phyloP scores from a whole-genome alignment of 257 asterid species.

The Forsythia suspensa region DNA sequence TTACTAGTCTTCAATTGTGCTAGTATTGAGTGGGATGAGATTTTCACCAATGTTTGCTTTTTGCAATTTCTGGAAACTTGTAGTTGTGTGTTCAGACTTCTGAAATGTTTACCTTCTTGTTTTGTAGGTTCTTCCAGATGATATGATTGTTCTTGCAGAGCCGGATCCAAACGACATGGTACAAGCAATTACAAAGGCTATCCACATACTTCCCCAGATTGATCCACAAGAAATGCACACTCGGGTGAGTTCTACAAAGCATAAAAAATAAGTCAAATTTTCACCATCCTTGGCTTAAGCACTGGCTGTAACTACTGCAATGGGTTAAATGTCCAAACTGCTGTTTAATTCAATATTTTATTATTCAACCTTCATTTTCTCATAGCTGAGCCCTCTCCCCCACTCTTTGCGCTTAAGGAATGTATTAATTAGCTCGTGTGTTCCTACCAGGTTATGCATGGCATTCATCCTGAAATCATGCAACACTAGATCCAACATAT shows the following conservation, averaged over 20 bases:
- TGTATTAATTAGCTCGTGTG: background rate
- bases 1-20: conserved; percentile 27
- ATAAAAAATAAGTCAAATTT: conserved; percentile 9
- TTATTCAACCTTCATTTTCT: background rate
- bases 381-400: background rate
- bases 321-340: background rate
- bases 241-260: conserved; percentile 57
- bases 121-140: conserved; percentile 90
- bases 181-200: conserved; percentile 72
- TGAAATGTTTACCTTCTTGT: conserved; percentile 22
- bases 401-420: background rate
- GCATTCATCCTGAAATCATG: background rate
- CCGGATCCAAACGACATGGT: conserved; percentile 97
- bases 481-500: background rate
- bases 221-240: conserved; percentile 88
- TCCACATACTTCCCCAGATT: conserved; percentile 77
- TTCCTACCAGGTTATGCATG: background rate
- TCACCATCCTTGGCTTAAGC: background rate
- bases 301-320: background rate
- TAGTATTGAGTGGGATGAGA: conserved; percentile 21
- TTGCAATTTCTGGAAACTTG: conserved; percentile 12
- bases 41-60: conserved; percentile 14
- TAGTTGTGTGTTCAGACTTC: conserved; percentile 14
- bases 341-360: background rate
- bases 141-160: conserved; percentile 86